Conservation (phyloP, 2,329 filamentous ascomycete species). For the Dryadomyces quercivorus region DNA sequence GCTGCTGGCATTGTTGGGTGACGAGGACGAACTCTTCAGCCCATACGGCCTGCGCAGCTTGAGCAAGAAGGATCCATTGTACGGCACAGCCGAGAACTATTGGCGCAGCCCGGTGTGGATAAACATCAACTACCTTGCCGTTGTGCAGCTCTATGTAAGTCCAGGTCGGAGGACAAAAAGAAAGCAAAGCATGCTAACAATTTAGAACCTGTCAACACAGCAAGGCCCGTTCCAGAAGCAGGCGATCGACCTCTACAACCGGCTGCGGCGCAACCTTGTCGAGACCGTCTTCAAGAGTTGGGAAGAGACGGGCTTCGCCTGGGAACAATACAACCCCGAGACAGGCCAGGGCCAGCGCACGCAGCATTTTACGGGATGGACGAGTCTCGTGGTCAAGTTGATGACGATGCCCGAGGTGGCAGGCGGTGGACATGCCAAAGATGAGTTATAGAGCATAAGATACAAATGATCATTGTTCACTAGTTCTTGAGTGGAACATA, state of each 20-base stretch:
- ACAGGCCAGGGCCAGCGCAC: slow-evolving; percentile 89
- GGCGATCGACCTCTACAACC: slow-evolving; percentile 62
- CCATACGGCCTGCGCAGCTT: slow-evolving; percentile 79
- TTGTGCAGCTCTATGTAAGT: slow-evolving; percentile 67
- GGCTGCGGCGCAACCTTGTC: slow-evolving; percentile 72
- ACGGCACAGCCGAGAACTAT: slow-evolving; percentile 90
- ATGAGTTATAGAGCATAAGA: slow-evolving; percentile 30
- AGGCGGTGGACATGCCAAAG: slow-evolving; percentile 20
- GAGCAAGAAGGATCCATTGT: slow-evolving; percentile 70
- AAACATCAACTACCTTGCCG: slow-evolving; percentile 84
- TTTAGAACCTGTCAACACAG: slow-evolving; percentile 50
- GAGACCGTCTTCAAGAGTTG: slow-evolving; percentile 81
- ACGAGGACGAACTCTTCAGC: slow-evolving; percentile 83
- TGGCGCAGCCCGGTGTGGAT: slow-evolving; percentile 95
- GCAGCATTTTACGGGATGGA: slow-evolving; percentile 98
- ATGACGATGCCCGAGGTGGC: slow-evolving; percentile 78
- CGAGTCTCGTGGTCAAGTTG: slow-evolving; percentile 93
- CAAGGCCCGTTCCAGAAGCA: slow-evolving; percentile 56
- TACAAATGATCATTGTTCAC: background rate
- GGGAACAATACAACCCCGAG: slow-evolving; percentile 96
- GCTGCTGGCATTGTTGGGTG: slow-evolving; percentile 63
- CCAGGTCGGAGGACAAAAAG: background rate
- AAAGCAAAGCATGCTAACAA: background rate
- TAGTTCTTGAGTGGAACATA: no score
- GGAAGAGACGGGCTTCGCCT: slow-evolving; percentile 87